Conservation (phyloP, 2,329 filamentous ascomycete species). For the Aspergillus quadrilineatus region DNA sequence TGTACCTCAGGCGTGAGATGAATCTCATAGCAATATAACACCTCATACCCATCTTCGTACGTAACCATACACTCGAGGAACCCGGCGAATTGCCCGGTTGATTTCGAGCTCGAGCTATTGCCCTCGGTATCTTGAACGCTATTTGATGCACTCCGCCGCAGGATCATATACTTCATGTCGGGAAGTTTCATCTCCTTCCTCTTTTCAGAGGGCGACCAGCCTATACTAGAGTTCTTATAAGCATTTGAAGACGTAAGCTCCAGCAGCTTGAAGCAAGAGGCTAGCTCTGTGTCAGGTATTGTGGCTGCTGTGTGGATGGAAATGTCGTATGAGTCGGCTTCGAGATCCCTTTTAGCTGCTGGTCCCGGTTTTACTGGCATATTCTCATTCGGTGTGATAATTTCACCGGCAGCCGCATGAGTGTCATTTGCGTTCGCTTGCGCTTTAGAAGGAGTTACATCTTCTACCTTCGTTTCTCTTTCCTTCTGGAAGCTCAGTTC, state of each 20-base stretch:
- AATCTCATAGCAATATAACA: constrained; percentile 65
- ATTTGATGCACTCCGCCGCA: constrained; percentile 28
- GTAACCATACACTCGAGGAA: constrained; percentile 59
- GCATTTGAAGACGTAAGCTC: constrained; percentile 53
- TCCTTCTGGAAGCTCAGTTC: constrained; percentile 4
- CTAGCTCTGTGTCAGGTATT: constrained; percentile 43
- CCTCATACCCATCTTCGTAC: constrained; percentile 55
- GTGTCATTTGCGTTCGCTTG: background rate
- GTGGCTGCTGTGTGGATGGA: constrained; percentile 37
- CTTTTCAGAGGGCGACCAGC: constrained; percentile 58
- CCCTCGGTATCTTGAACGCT: background rate
- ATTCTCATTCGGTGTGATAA: no score
- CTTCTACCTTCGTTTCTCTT: background rate
- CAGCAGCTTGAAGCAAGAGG: constrained; percentile 55
- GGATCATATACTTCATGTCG: constrained; percentile 60
- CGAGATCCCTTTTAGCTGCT: background rate
- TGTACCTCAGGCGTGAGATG: constrained; percentile 51
- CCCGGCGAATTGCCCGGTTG: constrained; percentile 28
- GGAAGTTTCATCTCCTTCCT: constrained; percentile 57
- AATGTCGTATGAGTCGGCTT: constrained; percentile 13
- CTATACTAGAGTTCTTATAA: constrained; percentile 53
- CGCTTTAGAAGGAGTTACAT: background rate
- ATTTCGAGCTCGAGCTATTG: background rate
- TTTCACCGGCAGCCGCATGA: background rate
- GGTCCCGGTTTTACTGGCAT: background rate